Evolutionary conservation across 1,284 basidiomycete species (phyloP), one percentile per base, ranked within the genome.

Genomic region (Schizophyllum amplum): DNA sequence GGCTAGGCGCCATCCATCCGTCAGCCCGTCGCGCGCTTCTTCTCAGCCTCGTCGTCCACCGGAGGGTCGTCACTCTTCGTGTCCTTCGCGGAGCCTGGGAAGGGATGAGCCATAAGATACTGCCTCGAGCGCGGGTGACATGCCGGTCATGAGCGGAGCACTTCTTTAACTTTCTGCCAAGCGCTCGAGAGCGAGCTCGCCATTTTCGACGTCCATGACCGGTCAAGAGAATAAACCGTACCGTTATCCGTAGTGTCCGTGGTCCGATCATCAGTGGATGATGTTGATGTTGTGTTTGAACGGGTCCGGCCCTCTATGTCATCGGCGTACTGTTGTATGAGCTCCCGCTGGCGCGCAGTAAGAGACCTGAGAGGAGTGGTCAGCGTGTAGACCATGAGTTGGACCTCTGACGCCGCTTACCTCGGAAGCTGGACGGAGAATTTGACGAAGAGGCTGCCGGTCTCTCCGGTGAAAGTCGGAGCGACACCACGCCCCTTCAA

Each of bases 351-450:
- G 50, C 86, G 84, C 63, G 81, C 74, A 2, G 92, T 87, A 57
- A 98, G 77, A 24, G 89, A 83, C 72, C 94, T 95, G 65, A 47
- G 60, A 13, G 56, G 58, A 51, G 61, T 54, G 60, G 58, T 64
- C 59, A 61, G 59, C 17, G 24, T 52, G 22, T 42, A 25, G 49
- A 51, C 17, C 20, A 61, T 60, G 55, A 57, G 46, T 55, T 57
- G 61, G 51, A 33, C 61, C 51, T 52, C n/a, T 56, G 57, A 6
- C 9, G 24, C 55, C 63, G 60, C 84, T 71, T 69, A 94, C 93
- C 95, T 86, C 23, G 97, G 97, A 64, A 99, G 82, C 65, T 90
- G 83, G 49, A 98, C 81, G 53, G 82, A 82, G 75, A 98, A 99
- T 52, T 86, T 84, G 57, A 99, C 92, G 67, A 95, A 90, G 58